Evolutionary conservation across 179 eudicot species (phyloP).

Genomic region (Beta lomatogona): DNA sequence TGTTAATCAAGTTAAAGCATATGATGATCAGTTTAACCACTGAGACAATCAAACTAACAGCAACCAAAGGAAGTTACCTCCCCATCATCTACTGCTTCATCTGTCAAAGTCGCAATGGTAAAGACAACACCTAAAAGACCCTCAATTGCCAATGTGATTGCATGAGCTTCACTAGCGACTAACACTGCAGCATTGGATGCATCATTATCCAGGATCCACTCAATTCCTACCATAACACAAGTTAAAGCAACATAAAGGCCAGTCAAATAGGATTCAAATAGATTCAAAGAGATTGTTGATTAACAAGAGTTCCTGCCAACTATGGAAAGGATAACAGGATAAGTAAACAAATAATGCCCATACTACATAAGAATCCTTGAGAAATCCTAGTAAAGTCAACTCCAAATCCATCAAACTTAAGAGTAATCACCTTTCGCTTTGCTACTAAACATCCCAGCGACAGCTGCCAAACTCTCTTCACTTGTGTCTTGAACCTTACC

Average conservation of each 20-base stretch:
- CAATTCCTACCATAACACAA: conserved; percentile 59
- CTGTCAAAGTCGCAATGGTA: conserved; percentile 96
- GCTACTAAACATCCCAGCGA: conserved; percentile 99
- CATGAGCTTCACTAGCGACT: conserved; percentile 99
- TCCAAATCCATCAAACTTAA: conserved; percentile 12
- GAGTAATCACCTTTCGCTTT: conserved; percentile 83
- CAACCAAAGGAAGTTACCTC: conserved; percentile 57
- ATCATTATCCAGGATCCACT: conserved; percentile 97
- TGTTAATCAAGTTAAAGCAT: conserved; percentile 17
- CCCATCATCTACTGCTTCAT: conserved; percentile 94
- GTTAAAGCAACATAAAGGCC: conserved; percentile 13
- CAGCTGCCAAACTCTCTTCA: conserved; percentile 98
- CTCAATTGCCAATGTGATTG: conserved; percentile 94
- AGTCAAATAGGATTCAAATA: background rate
- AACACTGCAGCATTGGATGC: conserved; percentile 97
- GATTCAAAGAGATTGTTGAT: background rate
- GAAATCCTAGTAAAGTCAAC: conserved; percentile 3
- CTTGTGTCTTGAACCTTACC: conserved; percentile 86
- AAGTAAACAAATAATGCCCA: background rate
- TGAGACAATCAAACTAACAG: background rate
- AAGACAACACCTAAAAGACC: conserved; percentile 97
- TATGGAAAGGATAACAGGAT: background rate
- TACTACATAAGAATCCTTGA: background rate
- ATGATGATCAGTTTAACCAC: background rate
- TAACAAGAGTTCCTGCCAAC: background rate